Evolutionary conservation across 1,284 basidiomycete genomes (phyloP), one percentile per base, ranked within the genome.

Genomic region (Pholiota adiposa): DNA sequence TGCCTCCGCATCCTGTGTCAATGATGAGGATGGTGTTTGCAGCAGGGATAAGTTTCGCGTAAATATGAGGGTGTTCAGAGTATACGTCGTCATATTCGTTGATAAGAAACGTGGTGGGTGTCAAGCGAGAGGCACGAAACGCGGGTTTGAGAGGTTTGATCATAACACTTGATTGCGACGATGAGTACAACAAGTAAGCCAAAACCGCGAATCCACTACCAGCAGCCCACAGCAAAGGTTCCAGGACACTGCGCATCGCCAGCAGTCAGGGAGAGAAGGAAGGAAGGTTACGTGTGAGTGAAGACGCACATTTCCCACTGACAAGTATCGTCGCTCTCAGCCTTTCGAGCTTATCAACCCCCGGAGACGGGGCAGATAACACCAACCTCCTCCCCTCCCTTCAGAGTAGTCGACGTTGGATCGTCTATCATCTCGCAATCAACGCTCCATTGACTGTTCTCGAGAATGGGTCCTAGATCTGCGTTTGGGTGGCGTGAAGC

Each of bases 281-380:
- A 62, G 58, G 33, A 46, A 34, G 48, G 25, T 36, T 18, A 25
- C 51, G 44, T 56, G 46, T 16, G 31, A 52, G n/a, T 29, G 18
- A 21, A 21, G 16, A 46, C 40, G 21, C 31, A 48, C 53, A 29
- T 54, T 34, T 54, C 54, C 43, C 27, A 49, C 44, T 36, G 9
- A n/a, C n/a, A n/a, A n/a, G n/a, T n/a, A n/a, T 33, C 12, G 18
- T 21, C 48, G 25, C 33, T 34, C 44, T 51, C 29, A 25, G 43
- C 55, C 18, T 41, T 33, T 31, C 31, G 31, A 5, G n/a, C 36
- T 72, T 2, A 23, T 46, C 61, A 92, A 23, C 90, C 90, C 5
- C 93, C 92, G 56, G 89, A 92, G 0, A 94, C 92, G 4, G 90
- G 92, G 65, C 89, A 90, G 50, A 94, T 93, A 31, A 93, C 80